Percentiles rank a stretch among this genome's conserved stretches.
These are phyloP conservation scores for Candida frijolesensis DNA, from an alignment of 1,139 yeast species.

Conservation along the genomic window DNA sequence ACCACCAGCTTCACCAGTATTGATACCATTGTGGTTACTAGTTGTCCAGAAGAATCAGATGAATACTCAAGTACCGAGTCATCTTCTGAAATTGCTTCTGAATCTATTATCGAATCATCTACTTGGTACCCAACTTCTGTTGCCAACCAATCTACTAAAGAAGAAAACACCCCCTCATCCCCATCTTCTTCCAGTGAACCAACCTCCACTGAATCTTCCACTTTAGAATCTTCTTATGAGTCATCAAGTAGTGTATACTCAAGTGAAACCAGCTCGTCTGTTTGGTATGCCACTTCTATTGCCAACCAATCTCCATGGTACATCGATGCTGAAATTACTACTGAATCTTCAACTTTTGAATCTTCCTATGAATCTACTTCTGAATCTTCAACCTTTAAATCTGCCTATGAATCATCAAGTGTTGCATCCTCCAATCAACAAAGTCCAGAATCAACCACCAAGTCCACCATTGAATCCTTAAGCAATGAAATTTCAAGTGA, in stretches of 20 bases:
- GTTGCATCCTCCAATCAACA: too few relatives aligned
- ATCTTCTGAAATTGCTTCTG: not conserved
- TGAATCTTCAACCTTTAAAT: too few relatives aligned
- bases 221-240: not conserved
- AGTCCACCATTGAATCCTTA: not conserved
- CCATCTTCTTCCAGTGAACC: not conserved
- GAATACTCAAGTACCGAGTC: not conserved
- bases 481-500: too few relatives aligned
- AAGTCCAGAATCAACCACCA: too few relatives aligned
- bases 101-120: not conserved
- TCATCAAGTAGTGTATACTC: too few relatives aligned
- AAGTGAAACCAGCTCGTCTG: too few relatives aligned
- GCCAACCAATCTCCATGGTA: not conserved
- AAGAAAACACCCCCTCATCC: not conserved
- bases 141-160: not conserved
- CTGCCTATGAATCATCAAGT: too few relatives aligned
- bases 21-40: constrained; percentile 5
- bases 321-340: not conserved
- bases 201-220: not conserved
- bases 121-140: not conserved
- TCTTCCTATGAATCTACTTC: not conserved
- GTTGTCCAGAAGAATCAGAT: constrained; percentile 5
- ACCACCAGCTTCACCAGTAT: constrained; percentile 5
- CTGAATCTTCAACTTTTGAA: not conserved
- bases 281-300: not conserved